phyloP scores from a whole-genome alignment of 805 yeast species.

The Kuraishia piskuri region DNA sequence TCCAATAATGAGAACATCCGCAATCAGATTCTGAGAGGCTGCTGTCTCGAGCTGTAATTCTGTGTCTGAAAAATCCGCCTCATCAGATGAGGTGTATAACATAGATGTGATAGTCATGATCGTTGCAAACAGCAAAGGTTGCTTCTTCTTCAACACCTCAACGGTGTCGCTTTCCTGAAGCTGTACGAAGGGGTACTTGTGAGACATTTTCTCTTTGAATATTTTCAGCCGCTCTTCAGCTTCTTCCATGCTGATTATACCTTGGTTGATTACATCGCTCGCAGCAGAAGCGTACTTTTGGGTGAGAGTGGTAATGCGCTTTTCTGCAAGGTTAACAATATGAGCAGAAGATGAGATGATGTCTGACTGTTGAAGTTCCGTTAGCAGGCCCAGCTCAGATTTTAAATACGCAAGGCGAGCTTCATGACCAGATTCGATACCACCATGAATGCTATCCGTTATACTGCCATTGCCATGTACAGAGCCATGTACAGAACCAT shows the following conservation, averaged over 20 bases:
- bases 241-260: conserved; percentile 49
- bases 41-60: conserved; percentile 43
- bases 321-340: conserved; percentile 36
- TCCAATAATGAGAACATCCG: conserved; percentile 63
- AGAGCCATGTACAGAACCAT: neutral
- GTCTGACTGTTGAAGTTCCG: conserved; percentile 21
- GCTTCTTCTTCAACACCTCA: conserved; percentile 36
- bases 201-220: conserved; percentile 39
- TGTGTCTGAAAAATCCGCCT: conserved; percentile 22
- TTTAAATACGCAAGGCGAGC: neutral
- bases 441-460: too few relatives aligned
- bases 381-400: conserved; percentile 28
- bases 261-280: conserved; percentile 47
- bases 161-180: conserved; percentile 35
- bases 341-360: conserved; percentile 33
- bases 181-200: conserved; percentile 48
- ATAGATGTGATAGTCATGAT: conserved; percentile 55
- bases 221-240: conserved; percentile 44
- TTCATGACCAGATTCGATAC: neutral
- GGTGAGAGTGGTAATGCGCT: conserved; percentile 25
- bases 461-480: neutral
- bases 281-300: conserved; percentile 11
- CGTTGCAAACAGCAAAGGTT: conserved; percentile 57
- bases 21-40: conserved; percentile 39
- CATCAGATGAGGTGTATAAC: conserved; percentile 15